Evolutionary conservation across 73 alveolate species (phyloP), one percentile per base, ranked within the genome.

Genomic region (Stentor roeselii): DNA sequence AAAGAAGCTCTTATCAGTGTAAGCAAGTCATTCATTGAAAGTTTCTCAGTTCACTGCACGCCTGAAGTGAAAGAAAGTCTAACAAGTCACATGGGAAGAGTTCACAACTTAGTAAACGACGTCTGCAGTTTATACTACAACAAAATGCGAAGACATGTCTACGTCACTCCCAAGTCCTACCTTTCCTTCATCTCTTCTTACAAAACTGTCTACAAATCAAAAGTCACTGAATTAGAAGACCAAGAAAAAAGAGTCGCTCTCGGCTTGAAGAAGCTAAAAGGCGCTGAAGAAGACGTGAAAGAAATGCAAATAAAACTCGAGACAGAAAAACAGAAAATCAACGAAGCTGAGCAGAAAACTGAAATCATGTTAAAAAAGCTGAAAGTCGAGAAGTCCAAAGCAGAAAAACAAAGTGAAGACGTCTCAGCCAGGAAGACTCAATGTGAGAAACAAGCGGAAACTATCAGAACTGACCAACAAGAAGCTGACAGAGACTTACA

Each of bases 161-260:
- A 98, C 88, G 99, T 98, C 82, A 98, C 99, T 27, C 99, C 99
- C 30, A 98, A 98, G 90, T 92, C 99, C 85, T 98, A 95, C 95
- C 95, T 98, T 60, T 93, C 99, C 86, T 97, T 98, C 94, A 96
- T 98, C 82, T 98, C 97, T 87, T 96, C 96, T 87, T 98, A 98
- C 95, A 98, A 96, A 96, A 90, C 90, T 61, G 99, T 98, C 83
- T 98, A 98, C 92, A 90, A 90, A 76, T 75, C 83, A 40, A 97
- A 97, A 89, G 95, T 92, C 86, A 97, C 90, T 37, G 99, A 95
- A 86, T 87, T 97, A 37, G 94, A 96, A 40, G 84, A 86, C 3
- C 93, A 95, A 88, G 99, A 96, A 89, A 84, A 87, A 59, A 87
- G 95, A 60, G 95, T 96, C 78, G 90, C 95, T 61, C 86, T 87